These are phyloP conservation scores for Kluyveromyces lactis DNA, from an alignment of 805 yeast genomes.

Conservation along the genomic window DNA sequence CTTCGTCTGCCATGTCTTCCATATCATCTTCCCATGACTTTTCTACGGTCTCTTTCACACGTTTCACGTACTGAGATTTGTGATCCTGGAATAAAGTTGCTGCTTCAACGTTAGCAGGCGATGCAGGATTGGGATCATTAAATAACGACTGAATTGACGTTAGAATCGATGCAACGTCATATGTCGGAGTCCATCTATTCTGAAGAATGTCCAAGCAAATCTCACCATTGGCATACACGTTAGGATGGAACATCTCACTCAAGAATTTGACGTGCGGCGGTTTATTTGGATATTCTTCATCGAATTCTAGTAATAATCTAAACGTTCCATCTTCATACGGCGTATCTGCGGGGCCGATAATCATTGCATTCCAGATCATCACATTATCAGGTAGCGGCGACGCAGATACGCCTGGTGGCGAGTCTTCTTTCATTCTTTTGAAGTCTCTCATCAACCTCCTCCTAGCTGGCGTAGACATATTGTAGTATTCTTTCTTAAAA, in stretches of 20 bases:
- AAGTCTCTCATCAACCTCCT: slow-evolving; percentile 98
- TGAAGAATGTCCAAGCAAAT: slow-evolving; percentile 92
- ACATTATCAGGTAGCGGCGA: slow-evolving; percentile 96
- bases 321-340: slow-evolving; percentile 98
- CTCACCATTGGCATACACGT: slow-evolving; percentile 92
- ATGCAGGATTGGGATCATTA: slow-evolving; percentile 92
- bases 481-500: slow-evolving; percentile 1
- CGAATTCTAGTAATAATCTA: slow-evolving; percentile 75
- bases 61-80: slow-evolving; percentile 79
- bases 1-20: slow-evolving; percentile 32
- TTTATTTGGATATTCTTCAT: slow-evolving; percentile 95
- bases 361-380: slow-evolving; percentile 96
- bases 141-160: slow-evolving; percentile 87
- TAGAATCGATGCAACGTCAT: slow-evolving; percentile 90
- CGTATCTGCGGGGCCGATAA: slow-evolving; percentile 94
- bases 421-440: slow-evolving; percentile 95
- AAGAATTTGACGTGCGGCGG: slow-evolving; percentile 91
- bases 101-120: slow-evolving; percentile 98
- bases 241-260: slow-evolving; percentile 96
- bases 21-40: slow-evolving; percentile 85
- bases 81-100: slow-evolving; percentile 94
- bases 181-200: slow-evolving; percentile 97
- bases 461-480: slow-evolving; percentile 97
- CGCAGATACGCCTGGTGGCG: slow-evolving; percentile 97
- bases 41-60: slow-evolving; percentile 93